Evolutionary conservation across 257 asterid species (phyloP), one percentile per base, ranked within the genome.

Genomic region (Datura wrightii): DNA sequence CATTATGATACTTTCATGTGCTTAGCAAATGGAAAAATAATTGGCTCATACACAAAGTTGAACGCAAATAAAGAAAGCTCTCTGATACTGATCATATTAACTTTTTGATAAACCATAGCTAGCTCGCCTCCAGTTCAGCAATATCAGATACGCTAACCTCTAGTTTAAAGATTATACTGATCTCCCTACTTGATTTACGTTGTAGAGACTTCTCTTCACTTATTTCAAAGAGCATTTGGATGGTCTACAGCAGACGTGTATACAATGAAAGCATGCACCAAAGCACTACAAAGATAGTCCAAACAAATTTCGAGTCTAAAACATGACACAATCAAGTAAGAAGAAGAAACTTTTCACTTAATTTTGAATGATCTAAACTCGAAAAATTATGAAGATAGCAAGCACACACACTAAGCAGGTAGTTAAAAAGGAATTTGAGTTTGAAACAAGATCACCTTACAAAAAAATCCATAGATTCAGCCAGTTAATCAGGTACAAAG

Each of bases 141-240:
- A 46, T 46, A 74, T 74, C 80, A 46, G 41, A 13, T 19, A 74
- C 19, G 46, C 16, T 46, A 74, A 19, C 80, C 59, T 19, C 80
- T 74, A 19, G 42, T 46, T 72, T 19, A 74, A n/a, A 71, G 10
- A 46, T 44, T 71, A 71, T 1, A n/a, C 56, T 6, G 54, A 44
- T 56, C 56, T 46, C 58, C 39, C 58, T 44, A 44, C 37, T 71
- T 72, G 37, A 74, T 74, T 74, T 46, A 31, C 44, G 39, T 13
- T 74, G n/a, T 19, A 42, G 59, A 46, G 41, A 74, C 59, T 48
- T 74, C 80, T 24, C 41, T 46, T 46, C 58, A 46, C 80, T 74
- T 19, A 19, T 74, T 74, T 74, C 80, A 46, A 46, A 74, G 80
- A 74, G 80, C 59, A 74, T 19, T 74, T 11, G 59, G 42, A 46